A percentile compares a stretch with the other conserved stretches of the same genome.
phyloP scores from a whole-genome alignment of 352 stramenopile genomes.

The Plasmopara viticola region DNA sequence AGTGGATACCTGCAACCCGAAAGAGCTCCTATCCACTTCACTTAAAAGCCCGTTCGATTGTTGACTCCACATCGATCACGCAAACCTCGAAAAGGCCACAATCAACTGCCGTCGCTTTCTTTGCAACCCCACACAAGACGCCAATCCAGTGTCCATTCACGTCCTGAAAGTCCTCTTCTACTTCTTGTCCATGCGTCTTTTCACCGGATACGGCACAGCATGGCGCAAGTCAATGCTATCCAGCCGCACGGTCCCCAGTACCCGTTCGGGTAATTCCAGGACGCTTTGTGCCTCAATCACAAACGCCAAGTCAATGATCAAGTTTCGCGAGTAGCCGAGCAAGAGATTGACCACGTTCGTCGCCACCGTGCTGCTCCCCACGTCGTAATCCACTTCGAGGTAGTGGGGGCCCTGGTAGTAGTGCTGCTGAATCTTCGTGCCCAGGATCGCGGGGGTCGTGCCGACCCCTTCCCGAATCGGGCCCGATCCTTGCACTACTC shows the following conservation, averaged over 20 bases:
- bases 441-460: constrained; percentile 86
- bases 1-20: too few relatives aligned
- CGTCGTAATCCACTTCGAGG: constrained; percentile 76
- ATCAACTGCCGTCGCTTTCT: too few relatives aligned
- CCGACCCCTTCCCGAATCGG: constrained; percentile 82
- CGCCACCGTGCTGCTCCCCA: constrained; percentile 67
- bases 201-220: constrained; percentile 36
- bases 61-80: too few relatives aligned
- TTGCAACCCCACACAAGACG: too few relatives aligned
- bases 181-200: constrained; percentile 24
- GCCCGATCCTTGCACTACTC: constrained; percentile 86
- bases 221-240: constrained; percentile 57
- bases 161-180: too few relatives aligned
- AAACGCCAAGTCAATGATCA: constrained; percentile 81
- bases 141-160: too few relatives aligned
- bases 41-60: too few relatives aligned
- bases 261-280: constrained; percentile 68
- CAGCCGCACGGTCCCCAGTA: constrained; percentile 65
- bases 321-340: constrained; percentile 50
- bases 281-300: constrained; percentile 68
- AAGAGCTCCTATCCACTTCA: too few relatives aligned
- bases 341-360: constrained; percentile 66
- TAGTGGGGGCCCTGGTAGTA: constrained; percentile 66
- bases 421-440: constrained; percentile 83
- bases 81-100: too few relatives aligned